Evolutionary conservation across 371 early-diverging fungal species (phyloP), one percentile per base, ranked within the genome.

Genomic region (Nematocida homosporus): DNA sequence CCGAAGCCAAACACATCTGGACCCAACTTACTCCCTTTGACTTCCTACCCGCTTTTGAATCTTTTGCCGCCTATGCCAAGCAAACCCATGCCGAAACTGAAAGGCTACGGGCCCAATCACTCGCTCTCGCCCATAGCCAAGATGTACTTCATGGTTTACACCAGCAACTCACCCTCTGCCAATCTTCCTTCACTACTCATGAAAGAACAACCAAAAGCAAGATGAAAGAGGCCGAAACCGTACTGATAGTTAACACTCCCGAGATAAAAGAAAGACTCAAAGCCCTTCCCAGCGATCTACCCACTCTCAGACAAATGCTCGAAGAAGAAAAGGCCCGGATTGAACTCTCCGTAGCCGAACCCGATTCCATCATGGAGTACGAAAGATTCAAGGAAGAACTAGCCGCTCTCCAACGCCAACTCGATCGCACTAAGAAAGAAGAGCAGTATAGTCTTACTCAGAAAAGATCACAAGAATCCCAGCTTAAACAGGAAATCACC

Each of bases 321-420:
- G 75, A 16, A 16, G 37, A 61, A 34, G 75, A 72, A 50, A 72
- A 72, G 29, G 75, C 75, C 2, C 56, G 48, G 35, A 35, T 35
- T 1, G 63, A 72, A 38, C 47, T 72, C 10, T 27, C 50, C 10
- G 54, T 72, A 23, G 61, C 48, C 13, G 53, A 72, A 29, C 30
- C 35, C 23, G n/a, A 60, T 23, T 50, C 60, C 23, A 56, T 65
- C 48, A 55, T 76, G 50, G 65, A 65, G n/a, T 57, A 75, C 54
- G 30, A 79, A 35, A 6, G 27, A 0, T 47, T 42, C 2, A 65
- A 75, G 42, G 6, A 10, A 4, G n/a, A 41, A n/a, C 16, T 57
- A 13, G 18, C 20, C 27, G 2, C 40, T 23, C 4, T 44, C 16
- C 37, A 61, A 60, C 48, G 61, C 40, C n/a, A 5, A 29, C 25